These are phyloP conservation scores for Xylaria polymorpha DNA, from an alignment of 2,329 filamentous ascomycete genomes.

Conservation along the genomic window DNA sequence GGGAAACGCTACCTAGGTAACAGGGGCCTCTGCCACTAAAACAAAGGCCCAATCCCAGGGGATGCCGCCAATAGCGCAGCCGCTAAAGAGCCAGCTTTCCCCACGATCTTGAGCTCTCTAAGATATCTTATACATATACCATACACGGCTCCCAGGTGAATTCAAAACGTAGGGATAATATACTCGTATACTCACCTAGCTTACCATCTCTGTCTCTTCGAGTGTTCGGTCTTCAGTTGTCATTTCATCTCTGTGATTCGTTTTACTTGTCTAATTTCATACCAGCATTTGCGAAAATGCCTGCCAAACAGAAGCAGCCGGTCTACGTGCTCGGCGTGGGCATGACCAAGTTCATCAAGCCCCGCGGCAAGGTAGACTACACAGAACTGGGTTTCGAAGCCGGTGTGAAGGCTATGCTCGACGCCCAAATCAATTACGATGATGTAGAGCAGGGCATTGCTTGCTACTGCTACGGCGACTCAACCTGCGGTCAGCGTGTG, in stretches of 20 bases:
- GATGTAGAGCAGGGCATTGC: constrained; percentile 94
- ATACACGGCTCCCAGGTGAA: neutral
- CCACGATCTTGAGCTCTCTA: constrained; percentile 2
- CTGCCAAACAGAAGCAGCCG: constrained; percentile 62
- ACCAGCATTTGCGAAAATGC: constrained; percentile 53
- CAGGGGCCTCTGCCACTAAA: neutral
- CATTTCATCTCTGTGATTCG: neutral
- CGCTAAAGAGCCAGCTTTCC: constrained; percentile 14
- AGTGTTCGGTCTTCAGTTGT: neutral
- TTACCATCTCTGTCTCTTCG: neutral
- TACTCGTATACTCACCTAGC: too few species aligned
- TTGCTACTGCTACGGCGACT: constrained; percentile 99
- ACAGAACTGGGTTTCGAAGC: constrained; percentile 94
- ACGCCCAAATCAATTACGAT: constrained; percentile 94
- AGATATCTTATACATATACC: neutral
- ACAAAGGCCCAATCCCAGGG: neutral
- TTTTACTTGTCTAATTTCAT: neutral
- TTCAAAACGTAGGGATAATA: neutral
- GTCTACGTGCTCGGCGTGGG: constrained; percentile 95
- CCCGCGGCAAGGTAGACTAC: constrained; percentile 92
- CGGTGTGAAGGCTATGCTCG: constrained; percentile 85
- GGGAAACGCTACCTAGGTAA: neutral
- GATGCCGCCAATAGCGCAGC: neutral
- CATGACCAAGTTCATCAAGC: constrained; percentile 99
- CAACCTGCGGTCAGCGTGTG: constrained; percentile 92